Conservation (phyloP, 257 asterid genomes). For the Solanum peruvianum region DNA sequence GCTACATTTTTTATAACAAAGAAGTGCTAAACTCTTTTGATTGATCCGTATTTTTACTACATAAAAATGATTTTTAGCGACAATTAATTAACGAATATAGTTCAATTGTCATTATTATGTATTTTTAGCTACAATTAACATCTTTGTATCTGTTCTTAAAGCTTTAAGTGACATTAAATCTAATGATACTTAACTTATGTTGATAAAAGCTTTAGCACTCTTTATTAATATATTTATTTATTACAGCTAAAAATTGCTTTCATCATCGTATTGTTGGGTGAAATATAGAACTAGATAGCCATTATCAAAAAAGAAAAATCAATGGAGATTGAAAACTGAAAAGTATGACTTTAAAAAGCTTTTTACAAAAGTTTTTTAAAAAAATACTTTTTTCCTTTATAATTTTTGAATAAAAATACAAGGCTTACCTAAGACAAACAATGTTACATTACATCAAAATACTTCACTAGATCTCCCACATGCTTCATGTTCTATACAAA, state of each 20-base stretch:
- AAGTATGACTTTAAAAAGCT: not conserved
- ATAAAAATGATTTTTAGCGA: too few relatives aligned
- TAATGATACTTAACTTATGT: too few relatives aligned
- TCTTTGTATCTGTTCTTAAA: too few relatives aligned
- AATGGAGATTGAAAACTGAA: not conserved
- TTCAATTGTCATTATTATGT: too few relatives aligned
- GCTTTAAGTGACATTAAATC: accelerated
- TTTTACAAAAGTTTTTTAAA: not conserved
- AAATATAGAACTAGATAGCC: not conserved
- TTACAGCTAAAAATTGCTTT: too few relatives aligned
- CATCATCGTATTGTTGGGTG: not conserved
- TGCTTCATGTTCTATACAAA: conserved; percentile 10
- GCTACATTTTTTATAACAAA: too few relatives aligned
- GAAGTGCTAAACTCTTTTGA: too few relatives aligned
- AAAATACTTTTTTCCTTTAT: not conserved
- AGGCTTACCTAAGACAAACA: not conserved
- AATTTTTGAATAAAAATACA: not conserved
- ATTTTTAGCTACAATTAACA: too few relatives aligned
- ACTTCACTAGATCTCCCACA: not conserved
- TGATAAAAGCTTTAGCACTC: too few relatives aligned
- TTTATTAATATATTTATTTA: too few relatives aligned
- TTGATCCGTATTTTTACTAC: too few relatives aligned
- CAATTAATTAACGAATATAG: too few relatives aligned
- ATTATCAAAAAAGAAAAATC: not conserved
- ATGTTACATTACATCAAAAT: not conserved